Evolutionary conservation across 2,329 filamentous ascomycete species (phyloP), one percentile per base, ranked within the genome.

Genomic region (Lizonia empirigonia): DNA sequence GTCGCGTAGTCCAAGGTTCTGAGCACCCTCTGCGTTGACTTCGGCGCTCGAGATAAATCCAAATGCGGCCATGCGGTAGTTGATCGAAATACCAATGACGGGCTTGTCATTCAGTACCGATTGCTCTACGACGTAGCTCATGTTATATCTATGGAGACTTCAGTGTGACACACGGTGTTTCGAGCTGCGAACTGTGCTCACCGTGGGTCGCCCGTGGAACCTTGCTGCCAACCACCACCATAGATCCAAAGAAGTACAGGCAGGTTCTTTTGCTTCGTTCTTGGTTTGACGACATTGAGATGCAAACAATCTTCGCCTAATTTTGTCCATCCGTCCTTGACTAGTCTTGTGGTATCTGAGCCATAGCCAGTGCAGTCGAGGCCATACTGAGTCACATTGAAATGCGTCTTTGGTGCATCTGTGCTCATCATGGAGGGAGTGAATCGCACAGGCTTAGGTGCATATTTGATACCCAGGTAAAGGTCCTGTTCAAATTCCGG

Each of bases 1-100:
- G 58, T 89, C 86, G 4, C 86, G 74, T 5, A 89, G 69, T 0
- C 85, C 86, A 1, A 75, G 81, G 46, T 79, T 79, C 1, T 75
- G 65, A 2, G 63, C 65, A 4, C 67, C 65, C 4, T 64, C 58
- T 3, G 66, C 62, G 19, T 73, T 61, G 3, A 79, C 65, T 9
- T 76, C 72, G 3, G 70, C 50, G 2, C 77, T 73, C 1, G 77
- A 74, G 3, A 81, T 61, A 54, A 82, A 82, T 0, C 79, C 79
- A 32, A 81, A 80, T 0, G 79, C 63, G 22, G 79, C 79, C 47
- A 80, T 69, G 15, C 73, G 74, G 44, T 81, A 82, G 10, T 79
- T 80, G 13, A 81, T 72, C 0, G 77, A 68, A 12, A 70, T 61
- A 2, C 67, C 66, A 18, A 71, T 70, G 13, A 70, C 49, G 5